Evolutionary conservation across 257 asterid genomes (phyloP).

Genomic region (Solanum clarkiae): DNA sequence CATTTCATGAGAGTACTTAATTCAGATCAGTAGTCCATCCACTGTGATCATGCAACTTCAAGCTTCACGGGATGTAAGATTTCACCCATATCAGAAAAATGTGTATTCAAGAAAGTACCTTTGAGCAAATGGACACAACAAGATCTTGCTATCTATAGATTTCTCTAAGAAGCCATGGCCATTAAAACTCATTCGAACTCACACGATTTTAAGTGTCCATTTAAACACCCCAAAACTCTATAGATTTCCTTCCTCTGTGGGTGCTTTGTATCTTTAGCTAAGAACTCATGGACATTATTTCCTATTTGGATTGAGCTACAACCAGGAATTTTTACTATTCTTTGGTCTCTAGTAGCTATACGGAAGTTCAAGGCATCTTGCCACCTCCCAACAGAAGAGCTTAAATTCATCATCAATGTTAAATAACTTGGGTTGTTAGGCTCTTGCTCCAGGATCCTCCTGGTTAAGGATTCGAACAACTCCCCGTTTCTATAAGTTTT

Average conservation of each 20-base stretch:
- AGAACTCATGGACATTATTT: conserved; percentile 40
- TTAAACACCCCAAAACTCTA: conserved; percentile 17
- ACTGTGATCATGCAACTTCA: not conserved
- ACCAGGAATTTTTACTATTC: conserved; percentile 24
- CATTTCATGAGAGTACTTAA: not conserved
- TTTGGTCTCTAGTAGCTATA: conserved; percentile 12
- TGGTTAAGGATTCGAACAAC: conserved; percentile 16
- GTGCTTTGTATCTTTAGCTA: conserved; percentile 30
- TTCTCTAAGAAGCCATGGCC: not conserved
- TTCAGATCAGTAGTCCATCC: not conserved
- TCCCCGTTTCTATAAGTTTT: conserved; percentile 22
- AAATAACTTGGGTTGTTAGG: conserved; percentile 32
- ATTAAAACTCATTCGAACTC: not conserved
- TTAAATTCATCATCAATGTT: conserved; percentile 25
- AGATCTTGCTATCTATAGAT: not conserved
- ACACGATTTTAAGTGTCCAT: conserved; percentile 16
- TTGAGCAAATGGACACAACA: not conserved
- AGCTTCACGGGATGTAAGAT: not conserved
- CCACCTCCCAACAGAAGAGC: conserved; percentile 29
- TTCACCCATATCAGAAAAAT: not conserved
- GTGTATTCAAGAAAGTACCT: not conserved
- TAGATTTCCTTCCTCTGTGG: conserved; percentile 20
- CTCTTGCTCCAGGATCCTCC: conserved; percentile 26
- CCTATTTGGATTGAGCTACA: conserved; percentile 49
- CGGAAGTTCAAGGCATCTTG: conserved; percentile 21